phyloP scores from a whole-genome alignment of 2,329 filamentous ascomycete genomes.

The Parasarocladium wereldwijsianum region DNA sequence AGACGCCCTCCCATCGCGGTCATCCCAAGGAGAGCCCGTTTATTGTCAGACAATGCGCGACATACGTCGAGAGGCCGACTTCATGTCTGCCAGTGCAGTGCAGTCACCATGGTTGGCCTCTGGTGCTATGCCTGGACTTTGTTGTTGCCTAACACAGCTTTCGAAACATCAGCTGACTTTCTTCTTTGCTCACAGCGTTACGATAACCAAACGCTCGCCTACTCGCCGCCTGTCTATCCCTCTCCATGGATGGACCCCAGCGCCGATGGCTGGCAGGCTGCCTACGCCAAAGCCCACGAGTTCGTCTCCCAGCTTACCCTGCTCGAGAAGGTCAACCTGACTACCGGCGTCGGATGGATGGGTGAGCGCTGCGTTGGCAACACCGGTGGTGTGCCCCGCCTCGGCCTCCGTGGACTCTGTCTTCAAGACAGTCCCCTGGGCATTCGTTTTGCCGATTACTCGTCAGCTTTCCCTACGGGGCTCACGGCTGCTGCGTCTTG shows the following conservation, averaged over 20 bases:
- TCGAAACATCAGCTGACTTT: background rate
- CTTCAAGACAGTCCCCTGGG: conserved; percentile 78
- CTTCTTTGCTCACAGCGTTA: too few species aligned
- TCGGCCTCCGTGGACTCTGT: conserved; percentile 62
- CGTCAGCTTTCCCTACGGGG: conserved; percentile 67
- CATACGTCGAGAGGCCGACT: too few species aligned
- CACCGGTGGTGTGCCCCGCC: conserved; percentile 50
- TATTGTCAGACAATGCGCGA: too few species aligned
- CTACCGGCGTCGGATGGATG: conserved; percentile 63
- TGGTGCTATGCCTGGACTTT: too few species aligned
- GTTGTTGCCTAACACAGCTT: background rate
- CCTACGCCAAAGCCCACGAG: conserved; percentile 58
- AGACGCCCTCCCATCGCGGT: too few species aligned
- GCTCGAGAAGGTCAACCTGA: conserved; percentile 85
- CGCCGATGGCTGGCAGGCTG: conserved; percentile 58
- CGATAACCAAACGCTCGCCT: conserved; percentile 14
- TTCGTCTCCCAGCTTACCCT: conserved; percentile 78
- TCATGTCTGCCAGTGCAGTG: too few species aligned
- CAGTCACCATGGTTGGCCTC: too few species aligned
- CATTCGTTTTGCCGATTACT: conserved; percentile 62
- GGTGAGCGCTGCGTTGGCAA: conserved; percentile 67
- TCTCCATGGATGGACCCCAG: conserved; percentile 73
- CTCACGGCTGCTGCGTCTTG: conserved; percentile 74
- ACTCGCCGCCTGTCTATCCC: conserved; percentile 55
- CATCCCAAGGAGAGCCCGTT: too few species aligned